Conservation (phyloP, 495 filamentous ascomycete genomes). For the Podospora didyma region DNA sequence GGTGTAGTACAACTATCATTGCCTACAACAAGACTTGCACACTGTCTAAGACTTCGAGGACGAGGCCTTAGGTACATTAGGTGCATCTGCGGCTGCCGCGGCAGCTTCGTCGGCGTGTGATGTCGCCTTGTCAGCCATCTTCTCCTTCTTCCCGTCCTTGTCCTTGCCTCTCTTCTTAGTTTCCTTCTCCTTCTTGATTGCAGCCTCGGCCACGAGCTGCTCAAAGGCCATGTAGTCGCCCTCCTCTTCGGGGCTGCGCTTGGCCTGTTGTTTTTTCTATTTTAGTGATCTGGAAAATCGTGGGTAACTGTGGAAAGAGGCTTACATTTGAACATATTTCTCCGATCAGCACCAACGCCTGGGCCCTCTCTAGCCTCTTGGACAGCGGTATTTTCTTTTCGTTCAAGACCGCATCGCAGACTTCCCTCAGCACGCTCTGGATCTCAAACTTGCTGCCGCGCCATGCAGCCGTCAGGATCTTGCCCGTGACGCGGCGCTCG, state of each 20-base stretch:
- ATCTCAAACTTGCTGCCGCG: constrained; percentile 97
- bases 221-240: constrained; percentile 99
- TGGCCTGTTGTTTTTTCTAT: constrained; percentile 55
- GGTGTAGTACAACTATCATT: background rate
- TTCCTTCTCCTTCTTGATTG: constrained; percentile 83
- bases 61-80: constrained; percentile 38
- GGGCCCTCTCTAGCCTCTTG: constrained; percentile 86
- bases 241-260: constrained; percentile 90
- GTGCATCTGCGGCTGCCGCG: constrained; percentile 38
- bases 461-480: constrained; percentile 98
- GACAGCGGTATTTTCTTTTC: constrained; percentile 79
- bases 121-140: constrained; percentile 24
- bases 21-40: too few species aligned
- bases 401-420: constrained; percentile 62
- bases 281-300: background rate
- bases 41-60: background rate
- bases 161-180: constrained; percentile 73
- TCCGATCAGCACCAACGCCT: constrained; percentile 82
- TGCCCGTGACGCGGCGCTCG: constrained; percentile 90
- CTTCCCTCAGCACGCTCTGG: constrained; percentile 88
- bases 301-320: constrained; percentile 12
- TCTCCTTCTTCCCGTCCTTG: constrained; percentile 61
- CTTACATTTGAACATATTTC: constrained; percentile 83
- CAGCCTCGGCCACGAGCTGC: constrained; percentile 94
- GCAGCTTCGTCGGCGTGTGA: constrained; percentile 21